These are phyloP conservation scores for Stellera chamaejasme DNA, from an alignment of 345 rosid genomes.

Conservation along the genomic window DNA sequence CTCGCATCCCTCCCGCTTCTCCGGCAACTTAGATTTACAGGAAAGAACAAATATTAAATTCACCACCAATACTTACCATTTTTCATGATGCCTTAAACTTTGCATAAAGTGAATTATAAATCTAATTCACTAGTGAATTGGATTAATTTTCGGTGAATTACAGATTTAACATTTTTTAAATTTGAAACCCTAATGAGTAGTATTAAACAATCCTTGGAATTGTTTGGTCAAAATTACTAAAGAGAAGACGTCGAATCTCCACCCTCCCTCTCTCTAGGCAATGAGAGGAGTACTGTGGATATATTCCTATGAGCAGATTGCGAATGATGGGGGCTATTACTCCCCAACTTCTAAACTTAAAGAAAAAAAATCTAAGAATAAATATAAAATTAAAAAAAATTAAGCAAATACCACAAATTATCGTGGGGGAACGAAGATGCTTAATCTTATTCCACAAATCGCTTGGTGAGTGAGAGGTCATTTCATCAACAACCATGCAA, in stretches of 20 bases:
- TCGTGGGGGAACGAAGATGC: neutral
- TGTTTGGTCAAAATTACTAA: slow-evolving; percentile 27
- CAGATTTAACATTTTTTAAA: too few species aligned
- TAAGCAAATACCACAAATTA: neutral
- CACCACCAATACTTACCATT: too few species aligned
- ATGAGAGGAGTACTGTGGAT: neutral
- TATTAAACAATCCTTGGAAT: slow-evolving; percentile 5
- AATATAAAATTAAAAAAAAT: neutral
- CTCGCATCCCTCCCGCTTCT: too few species aligned
- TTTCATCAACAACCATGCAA: slow-evolving; percentile 36
- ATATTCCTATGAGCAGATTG: slow-evolving; percentile 3
- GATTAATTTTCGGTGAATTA: too few species aligned
- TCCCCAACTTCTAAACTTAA: neutral
- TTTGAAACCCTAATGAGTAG: too few species aligned
- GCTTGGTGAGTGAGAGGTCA: slow-evolving; percentile 50
- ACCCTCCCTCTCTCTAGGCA: slow-evolving; percentile 5
- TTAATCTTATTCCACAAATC: too few species aligned
- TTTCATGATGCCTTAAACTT: too few species aligned
- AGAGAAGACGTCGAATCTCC: slow-evolving; percentile 30
- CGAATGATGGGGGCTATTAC: neutral
- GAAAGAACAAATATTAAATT: too few species aligned
- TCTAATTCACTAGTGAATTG: too few species aligned
- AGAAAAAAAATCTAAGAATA: neutral
- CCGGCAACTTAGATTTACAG: too few species aligned
- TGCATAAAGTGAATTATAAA: too few species aligned